Evolutionary conservation across 1,284 basidiomycete species (phyloP).

Genomic region (Malassezia nana): DNA sequence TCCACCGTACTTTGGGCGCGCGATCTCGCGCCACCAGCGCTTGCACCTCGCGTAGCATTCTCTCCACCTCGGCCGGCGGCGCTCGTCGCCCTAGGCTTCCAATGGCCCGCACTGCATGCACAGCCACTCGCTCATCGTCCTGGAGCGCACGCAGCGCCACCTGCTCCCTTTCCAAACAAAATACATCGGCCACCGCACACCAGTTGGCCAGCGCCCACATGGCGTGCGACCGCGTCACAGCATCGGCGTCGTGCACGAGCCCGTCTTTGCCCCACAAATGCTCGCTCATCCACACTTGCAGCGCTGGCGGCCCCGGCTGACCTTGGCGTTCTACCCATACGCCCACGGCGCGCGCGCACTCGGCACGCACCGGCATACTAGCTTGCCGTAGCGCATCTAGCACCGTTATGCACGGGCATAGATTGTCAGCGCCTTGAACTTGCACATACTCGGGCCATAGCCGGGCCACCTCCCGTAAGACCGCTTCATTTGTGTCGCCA

Average conservation of each 20-base stretch:
- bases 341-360: slow-evolving; percentile 9
- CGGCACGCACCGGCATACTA: slow-evolving; percentile 2
- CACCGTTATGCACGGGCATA: neutral
- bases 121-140: slow-evolving; percentile 8
- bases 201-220: slow-evolving; percentile 15
- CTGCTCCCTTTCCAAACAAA: neutral
- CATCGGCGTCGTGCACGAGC: slow-evolving; percentile 2
- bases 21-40: neutral
- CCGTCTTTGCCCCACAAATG: neutral
- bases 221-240: neutral
- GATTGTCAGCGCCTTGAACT: neutral
- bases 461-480: neutral
- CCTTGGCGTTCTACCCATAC: slow-evolving; percentile 2
- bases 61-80: neutral
- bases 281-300: neutral
- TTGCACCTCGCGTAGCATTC: neutral
- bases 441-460: slow-evolving; percentile 1
- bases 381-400: neutral
- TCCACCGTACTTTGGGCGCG: slow-evolving; percentile 15
- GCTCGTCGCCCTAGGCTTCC: slow-evolving; percentile 3
- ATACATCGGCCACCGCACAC: neutral
- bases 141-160: neutral
- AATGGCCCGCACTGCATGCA: slow-evolving; percentile 10
- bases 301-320: neutral
- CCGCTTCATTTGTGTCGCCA: neutral